These are phyloP conservation scores for Tieghemostelium lacteum DNA, from an alignment of 78 protist genomes.

Conservation along the genomic window DNA sequence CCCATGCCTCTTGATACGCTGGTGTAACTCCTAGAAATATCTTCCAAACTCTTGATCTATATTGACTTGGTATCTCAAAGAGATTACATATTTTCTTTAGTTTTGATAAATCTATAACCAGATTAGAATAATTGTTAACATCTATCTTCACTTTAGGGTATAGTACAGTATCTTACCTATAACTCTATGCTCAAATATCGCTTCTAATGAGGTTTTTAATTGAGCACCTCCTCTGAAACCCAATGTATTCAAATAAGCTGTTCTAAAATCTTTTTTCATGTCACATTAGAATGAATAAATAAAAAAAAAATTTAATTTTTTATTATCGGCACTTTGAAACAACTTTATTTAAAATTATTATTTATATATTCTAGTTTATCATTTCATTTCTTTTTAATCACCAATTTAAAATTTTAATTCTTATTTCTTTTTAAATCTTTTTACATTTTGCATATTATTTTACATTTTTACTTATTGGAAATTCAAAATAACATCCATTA, in stretches of 20 bases:
- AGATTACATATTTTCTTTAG: conserved; percentile 66
- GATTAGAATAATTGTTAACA: background rate
- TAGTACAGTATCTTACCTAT: background rate
- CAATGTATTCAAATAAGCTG: conserved; percentile 50
- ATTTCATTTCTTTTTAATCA: too few relatives aligned
- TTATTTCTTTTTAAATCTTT: too few relatives aligned
- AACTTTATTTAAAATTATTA: too few relatives aligned
- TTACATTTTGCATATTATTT: too few relatives aligned
- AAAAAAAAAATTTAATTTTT: too few relatives aligned
- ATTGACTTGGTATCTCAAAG: conserved; percentile 65
- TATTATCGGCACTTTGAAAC: too few relatives aligned
- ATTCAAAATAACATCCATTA: too few relatives aligned
- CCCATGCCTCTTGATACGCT: conserved; percentile 72
- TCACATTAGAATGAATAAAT: background rate
- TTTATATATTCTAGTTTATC: too few relatives aligned
- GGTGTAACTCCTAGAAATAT: conserved; percentile 53
- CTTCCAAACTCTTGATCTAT: conserved; percentile 54
- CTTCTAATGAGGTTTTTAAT: conserved; percentile 59
- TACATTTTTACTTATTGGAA: too few relatives aligned
- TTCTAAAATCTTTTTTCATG: conserved; percentile 73
- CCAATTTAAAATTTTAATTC: too few relatives aligned
- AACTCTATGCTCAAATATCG: conserved; percentile 70
- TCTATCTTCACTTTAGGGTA: too few relatives aligned
- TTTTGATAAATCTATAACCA: conserved; percentile 19
- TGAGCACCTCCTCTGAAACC: conserved; percentile 73